Conservation (phyloP, 345 rosid species). For the Barbarea vulgaris region DNA sequence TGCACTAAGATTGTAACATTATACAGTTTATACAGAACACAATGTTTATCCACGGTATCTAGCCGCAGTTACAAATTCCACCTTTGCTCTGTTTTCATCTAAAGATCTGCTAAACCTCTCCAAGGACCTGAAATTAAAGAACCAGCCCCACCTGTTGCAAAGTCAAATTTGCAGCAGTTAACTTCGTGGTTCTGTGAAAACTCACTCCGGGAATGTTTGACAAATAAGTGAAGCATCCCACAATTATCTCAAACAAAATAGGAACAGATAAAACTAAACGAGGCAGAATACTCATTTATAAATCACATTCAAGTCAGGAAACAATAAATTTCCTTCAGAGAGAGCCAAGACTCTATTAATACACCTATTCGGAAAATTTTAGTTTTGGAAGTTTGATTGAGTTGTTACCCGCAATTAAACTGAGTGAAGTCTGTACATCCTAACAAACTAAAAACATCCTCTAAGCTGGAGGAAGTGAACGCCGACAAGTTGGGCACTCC, state of each 20-base stretch:
- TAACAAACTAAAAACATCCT: slow-evolving; percentile 24
- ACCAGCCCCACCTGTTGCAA: slow-evolving; percentile 28
- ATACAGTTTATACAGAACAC: slow-evolving; percentile 35
- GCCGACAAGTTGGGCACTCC: slow-evolving; percentile 99
- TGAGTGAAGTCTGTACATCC: slow-evolving; percentile 26
- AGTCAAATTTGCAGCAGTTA: slow-evolving; percentile 9
- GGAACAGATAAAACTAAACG: not conserved
- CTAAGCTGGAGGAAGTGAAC: slow-evolving; percentile 83
- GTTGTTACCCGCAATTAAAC: slow-evolving; percentile 34
- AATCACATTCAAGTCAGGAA: not conserved
- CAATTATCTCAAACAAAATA: slow-evolving; percentile 15
- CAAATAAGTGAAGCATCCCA: slow-evolving; percentile 6
- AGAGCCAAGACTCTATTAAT: slow-evolving; percentile 13
- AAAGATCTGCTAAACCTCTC: slow-evolving; percentile 32
- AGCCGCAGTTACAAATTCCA: slow-evolving; percentile 30
- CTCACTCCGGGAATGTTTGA: slow-evolving; percentile 5
- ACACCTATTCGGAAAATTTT: not conserved
- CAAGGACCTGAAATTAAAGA: slow-evolving; percentile 24
- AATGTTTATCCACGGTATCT: slow-evolving; percentile 18
- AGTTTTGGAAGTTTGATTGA: slow-evolving; percentile 3
- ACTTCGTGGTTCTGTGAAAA: slow-evolving; percentile 15
- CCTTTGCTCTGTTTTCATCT: slow-evolving; percentile 28
- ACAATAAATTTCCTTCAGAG: slow-evolving; percentile 3
- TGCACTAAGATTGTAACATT: slow-evolving; percentile 32
- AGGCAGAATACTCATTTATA: not conserved